Evolutionary conservation across 345 rosid species (phyloP).

Genomic region (Citrus australasica): DNA sequence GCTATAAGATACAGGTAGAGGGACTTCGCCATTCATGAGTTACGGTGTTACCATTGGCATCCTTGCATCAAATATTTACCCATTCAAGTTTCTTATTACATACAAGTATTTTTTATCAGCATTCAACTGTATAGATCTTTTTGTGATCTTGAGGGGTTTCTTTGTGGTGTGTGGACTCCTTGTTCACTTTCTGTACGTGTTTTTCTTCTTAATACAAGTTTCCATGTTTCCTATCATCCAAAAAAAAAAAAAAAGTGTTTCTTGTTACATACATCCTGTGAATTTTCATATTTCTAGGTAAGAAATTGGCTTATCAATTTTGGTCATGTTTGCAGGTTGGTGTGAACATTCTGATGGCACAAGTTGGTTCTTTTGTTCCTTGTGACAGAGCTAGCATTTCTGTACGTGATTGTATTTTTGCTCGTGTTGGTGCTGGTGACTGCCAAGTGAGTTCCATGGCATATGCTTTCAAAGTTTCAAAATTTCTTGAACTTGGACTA

Average conservation of each 20-base stretch:
- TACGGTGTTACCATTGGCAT: neutral
- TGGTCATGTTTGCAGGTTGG: slow-evolving; percentile 57
- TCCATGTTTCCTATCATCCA: too few species aligned
- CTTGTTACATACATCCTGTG: slow-evolving; percentile 3
- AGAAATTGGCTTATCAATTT: slow-evolving; percentile 4
- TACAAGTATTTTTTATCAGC: neutral
- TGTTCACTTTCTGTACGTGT: too few species aligned
- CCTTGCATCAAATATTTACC: neutral
- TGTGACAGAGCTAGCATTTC: slow-evolving; percentile 90
- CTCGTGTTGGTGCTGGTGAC: slow-evolving; percentile 99
- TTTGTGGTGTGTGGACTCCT: too few species aligned
- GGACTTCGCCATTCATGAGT: neutral
- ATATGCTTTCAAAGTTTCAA: slow-evolving; percentile 4
- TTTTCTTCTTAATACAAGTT: too few species aligned
- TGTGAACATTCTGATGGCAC: slow-evolving; percentile 94
- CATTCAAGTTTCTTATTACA: neutral
- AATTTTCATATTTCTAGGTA: neutral
- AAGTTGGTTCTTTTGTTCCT: slow-evolving; percentile 96
- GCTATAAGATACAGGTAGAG: neutral
- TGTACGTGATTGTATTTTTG: slow-evolving; percentile 92
- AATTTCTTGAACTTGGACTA: neutral
- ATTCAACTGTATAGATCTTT: too few species aligned
- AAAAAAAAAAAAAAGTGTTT: neutral
- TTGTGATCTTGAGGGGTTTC: too few species aligned
- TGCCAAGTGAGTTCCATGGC: slow-evolving; percentile 77